A percentile compares a stretch with the other conserved stretches of the same genome.
Evolutionary conservation across 768 basidiomycete genomes (phyloP).

Genomic region (Lentinula lateritia): DNA sequence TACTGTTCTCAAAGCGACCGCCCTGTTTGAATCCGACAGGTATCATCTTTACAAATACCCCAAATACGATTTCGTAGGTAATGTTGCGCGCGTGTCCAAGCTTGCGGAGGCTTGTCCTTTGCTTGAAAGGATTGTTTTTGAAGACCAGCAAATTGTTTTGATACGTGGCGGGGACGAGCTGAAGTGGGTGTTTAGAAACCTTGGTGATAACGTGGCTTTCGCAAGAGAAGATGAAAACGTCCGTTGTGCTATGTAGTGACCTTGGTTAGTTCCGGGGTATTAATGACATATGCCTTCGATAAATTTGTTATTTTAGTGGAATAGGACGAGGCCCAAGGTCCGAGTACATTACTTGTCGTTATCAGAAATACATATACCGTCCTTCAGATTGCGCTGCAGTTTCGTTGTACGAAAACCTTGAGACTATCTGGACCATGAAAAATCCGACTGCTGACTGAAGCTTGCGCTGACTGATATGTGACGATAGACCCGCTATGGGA

Average conservation of each 20-base stretch:
- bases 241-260: background rate
- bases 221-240: background rate
- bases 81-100: background rate
- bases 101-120: background rate
- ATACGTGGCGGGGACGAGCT: background rate
- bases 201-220: background rate
- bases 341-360: background rate
- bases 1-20: background rate
- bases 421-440: background rate
- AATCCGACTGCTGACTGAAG: background rate
- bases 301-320: background rate
- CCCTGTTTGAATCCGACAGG: background rate
- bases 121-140: background rate
- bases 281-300: background rate
- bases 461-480: background rate
- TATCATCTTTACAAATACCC: background rate
- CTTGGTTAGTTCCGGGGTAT: background rate
- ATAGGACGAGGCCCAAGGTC: background rate
- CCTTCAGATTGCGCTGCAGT: background rate
- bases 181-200: background rate
- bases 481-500: background rate
- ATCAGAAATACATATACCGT: background rate
- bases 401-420: background rate
- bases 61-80: background rate
- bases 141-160: background rate